Evolutionary conservation across 148 eudicot species (phyloP).

Genomic region (Linanthus parryae): DNA sequence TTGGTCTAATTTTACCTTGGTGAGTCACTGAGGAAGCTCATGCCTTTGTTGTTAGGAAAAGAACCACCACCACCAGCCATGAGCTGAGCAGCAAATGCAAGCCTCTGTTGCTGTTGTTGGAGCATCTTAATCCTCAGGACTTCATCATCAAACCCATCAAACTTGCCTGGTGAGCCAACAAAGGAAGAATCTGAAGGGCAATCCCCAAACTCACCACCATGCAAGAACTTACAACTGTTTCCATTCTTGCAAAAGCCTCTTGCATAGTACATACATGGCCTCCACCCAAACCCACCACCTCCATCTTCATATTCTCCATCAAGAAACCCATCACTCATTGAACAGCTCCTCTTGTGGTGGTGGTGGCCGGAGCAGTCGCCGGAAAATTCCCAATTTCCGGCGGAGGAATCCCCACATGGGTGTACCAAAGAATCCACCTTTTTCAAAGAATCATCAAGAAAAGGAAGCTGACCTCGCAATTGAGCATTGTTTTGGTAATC

Average conservation of each 20-base stretch:
- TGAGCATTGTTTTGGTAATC: slow-evolving; percentile 16
- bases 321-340: slow-evolving; percentile 46
- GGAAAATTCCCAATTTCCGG: slow-evolving; percentile 3
- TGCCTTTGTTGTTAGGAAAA: slow-evolving; percentile 38
- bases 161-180: slow-evolving; percentile 41
- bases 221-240: slow-evolving; percentile 49
- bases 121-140: slow-evolving; percentile 51
- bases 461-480: slow-evolving; percentile 19
- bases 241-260: slow-evolving; percentile 82
- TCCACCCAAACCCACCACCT: slow-evolving; percentile 41
- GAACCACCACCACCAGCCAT: slow-evolving; percentile 36
- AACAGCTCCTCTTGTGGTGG: slow-evolving; percentile 44
- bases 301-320: slow-evolving; percentile 36
- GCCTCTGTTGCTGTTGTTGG: slow-evolving; percentile 58
- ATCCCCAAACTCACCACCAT: slow-evolving; percentile 25
- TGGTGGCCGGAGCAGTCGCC: slow-evolving; percentile 8
- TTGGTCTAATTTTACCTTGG: slow-evolving; percentile 35
- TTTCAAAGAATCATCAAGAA: slow-evolving; percentile 33
- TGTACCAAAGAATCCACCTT: slow-evolving; percentile 33
- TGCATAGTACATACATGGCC: slow-evolving; percentile 64
- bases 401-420: slow-evolving; percentile 27
- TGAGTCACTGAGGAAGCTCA: slow-evolving; percentile 48
- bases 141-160: slow-evolving; percentile 59
- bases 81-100: slow-evolving; percentile 45
- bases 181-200: slow-evolving; percentile 11